phyloP scores from a whole-genome alignment of 805 yeast genomes.

The Yarrowia divulgata region DNA sequence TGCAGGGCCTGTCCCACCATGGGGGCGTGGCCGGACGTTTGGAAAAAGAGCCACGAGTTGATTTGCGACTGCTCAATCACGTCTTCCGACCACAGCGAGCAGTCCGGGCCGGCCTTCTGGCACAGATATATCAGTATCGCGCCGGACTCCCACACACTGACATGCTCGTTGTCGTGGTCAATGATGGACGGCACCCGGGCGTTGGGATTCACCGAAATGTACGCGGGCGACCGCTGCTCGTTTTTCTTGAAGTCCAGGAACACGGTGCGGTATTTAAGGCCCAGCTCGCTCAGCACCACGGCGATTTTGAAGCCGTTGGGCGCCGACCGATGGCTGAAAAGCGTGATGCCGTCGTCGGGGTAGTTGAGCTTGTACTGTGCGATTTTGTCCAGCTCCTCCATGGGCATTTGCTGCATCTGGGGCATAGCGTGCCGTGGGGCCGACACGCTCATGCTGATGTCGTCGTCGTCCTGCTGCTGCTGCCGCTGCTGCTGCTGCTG shows the following conservation, averaged over 20 bases:
- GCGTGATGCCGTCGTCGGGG: slow-evolving; percentile 82
- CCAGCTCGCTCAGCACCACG: slow-evolving; percentile 82
- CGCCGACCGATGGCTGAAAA: slow-evolving; percentile 81
- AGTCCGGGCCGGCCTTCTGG: slow-evolving; percentile 63
- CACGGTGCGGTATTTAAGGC: slow-evolving; percentile 77
- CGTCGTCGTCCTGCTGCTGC: slow-evolving; percentile 25
- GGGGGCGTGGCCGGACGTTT: slow-evolving; percentile 97
- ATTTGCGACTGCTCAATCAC: slow-evolving; percentile 83
- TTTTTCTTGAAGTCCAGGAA: slow-evolving; percentile 85
- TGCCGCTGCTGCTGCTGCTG: slow-evolving; percentile 31
- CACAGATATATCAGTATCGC: slow-evolving; percentile 86
- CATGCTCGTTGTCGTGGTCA: slow-evolving; percentile 81
- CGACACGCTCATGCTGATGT: slow-evolving; percentile 38
- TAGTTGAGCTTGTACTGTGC: slow-evolving; percentile 75
- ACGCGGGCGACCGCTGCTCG: slow-evolving; percentile 93
- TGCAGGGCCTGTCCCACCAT: slow-evolving; percentile 98
- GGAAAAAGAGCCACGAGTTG: slow-evolving; percentile 89
- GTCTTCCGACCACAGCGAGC: slow-evolving; percentile 82
- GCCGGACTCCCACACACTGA: slow-evolving; percentile 94
- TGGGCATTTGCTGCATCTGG: slow-evolving; percentile 19
- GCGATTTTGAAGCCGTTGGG: slow-evolving; percentile 98
- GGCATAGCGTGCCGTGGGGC: slow-evolving; percentile 19
- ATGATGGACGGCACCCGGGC: slow-evolving; percentile 95
- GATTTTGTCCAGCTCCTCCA: slow-evolving; percentile 37
- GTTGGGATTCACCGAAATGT: slow-evolving; percentile 92